phyloP scores from a whole-genome alignment of 1,284 basidiomycete species.

The Ustilago nuda region DNA sequence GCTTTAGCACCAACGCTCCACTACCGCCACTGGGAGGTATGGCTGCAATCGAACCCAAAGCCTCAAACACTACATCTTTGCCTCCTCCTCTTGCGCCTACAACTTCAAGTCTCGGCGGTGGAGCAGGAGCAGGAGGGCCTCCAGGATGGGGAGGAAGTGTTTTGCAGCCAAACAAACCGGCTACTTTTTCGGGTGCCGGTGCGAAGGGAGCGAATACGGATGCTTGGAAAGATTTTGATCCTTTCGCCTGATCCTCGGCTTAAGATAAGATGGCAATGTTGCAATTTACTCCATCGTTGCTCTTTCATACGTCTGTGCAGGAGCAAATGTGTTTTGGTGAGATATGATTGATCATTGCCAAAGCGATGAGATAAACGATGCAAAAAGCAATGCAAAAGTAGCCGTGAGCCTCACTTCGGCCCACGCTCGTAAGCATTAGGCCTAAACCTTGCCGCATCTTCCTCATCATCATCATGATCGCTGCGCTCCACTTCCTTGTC shows the following conservation, averaged over 20 bases:
- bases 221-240: conserved; percentile 61
- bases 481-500: not conserved
- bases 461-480: conserved; percentile 6
- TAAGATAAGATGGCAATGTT: not conserved
- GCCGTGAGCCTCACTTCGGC: conserved; percentile 5
- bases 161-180: conserved; percentile 42
- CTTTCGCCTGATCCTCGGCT: conserved; percentile 30
- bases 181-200: not conserved
- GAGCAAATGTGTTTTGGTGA: not conserved
- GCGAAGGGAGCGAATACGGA: conserved; percentile 8
- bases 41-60: conserved; percentile 18
- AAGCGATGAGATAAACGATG: not conserved
- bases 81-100: not conserved
- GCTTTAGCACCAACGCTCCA: not conserved
- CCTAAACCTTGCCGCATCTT: conserved; percentile 7
- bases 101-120: conserved; percentile 8
- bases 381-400: not conserved
- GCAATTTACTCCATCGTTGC: not conserved
- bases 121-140: conserved; percentile 9
- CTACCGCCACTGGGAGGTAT: conserved; percentile 7
- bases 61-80: not conserved
- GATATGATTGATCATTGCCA: not conserved
- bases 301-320: not conserved
- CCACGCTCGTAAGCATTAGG: conserved; percentile 48
- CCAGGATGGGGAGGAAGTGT: conserved; percentile 47